Percentiles rank a stretch among this genome's conserved stretches.
phyloP scores from a whole-genome alignment of 108 stramenopile genomes.

The Hondaea fermentalgiana region DNA sequence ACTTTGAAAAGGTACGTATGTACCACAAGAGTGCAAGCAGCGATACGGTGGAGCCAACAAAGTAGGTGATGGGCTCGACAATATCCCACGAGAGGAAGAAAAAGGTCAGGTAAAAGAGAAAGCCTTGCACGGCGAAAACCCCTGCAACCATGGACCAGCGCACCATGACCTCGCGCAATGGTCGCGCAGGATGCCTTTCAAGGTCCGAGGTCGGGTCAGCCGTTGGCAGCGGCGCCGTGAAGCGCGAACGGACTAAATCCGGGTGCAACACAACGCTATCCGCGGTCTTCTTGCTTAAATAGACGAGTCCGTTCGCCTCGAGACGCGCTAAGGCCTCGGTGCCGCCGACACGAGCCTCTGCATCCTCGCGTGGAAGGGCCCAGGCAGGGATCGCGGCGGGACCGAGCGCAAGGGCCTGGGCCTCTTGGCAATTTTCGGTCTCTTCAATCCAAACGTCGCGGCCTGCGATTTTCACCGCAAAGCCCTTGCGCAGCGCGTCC shows the following conservation, averaged over 20 bases:
- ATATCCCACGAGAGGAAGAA: neutral
- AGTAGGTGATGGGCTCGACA: constrained; percentile 16
- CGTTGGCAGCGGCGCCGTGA: neutral
- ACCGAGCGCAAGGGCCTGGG: neutral
- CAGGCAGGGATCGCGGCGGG: neutral
- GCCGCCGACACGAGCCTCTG: neutral
- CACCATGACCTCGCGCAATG: neutral
- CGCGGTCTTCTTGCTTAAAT: neutral
- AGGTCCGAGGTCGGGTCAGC: neutral
- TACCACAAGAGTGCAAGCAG: neutral
- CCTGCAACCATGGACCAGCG: neutral
- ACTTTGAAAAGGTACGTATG: neutral
- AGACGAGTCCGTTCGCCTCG: neutral
- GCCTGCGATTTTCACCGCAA: neutral
- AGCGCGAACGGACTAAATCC: neutral
- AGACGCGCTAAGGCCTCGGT: neutral
- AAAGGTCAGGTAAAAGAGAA: neutral
- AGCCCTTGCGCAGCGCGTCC: neutral
- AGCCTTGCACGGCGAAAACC: neutral
- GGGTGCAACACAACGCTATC: neutral
- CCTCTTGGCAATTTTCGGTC: neutral
- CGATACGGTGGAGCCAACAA: neutral
- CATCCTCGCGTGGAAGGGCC: neutral
- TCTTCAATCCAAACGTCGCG: neutral
- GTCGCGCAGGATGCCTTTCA: neutral